A percentile compares a stretch with the other conserved stretches of the same genome.
Conservation (phyloP, 306 rosid species). For the Citrullus colocynthis region DNA sequence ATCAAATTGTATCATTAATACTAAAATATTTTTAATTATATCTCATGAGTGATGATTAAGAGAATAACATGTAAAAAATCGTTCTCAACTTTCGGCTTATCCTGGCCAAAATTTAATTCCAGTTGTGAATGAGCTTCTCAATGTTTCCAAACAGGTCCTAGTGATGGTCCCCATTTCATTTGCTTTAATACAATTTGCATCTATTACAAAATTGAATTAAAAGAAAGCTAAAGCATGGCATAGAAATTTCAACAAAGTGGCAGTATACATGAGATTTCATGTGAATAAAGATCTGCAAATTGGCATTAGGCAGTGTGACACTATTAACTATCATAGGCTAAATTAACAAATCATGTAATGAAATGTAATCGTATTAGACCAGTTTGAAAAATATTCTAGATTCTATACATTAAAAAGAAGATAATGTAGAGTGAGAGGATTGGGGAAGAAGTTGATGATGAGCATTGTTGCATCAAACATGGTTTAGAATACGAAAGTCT, state of each 20-base stretch:
- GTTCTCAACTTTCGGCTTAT: background rate
- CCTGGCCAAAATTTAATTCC: background rate
- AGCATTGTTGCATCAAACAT: background rate
- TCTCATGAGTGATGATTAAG: background rate
- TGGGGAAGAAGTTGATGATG: background rate
- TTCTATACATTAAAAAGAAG: background rate
- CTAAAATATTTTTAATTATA: background rate
- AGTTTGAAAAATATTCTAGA: background rate
- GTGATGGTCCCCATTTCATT: background rate
- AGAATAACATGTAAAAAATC: background rate
- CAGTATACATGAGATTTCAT: background rate
- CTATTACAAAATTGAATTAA: background rate
- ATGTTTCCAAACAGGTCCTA: background rate
- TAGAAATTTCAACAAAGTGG: background rate
- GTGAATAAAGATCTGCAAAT: background rate
- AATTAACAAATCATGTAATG: background rate
- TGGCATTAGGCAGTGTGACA: background rate
- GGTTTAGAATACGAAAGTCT: background rate
- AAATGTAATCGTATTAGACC: background rate
- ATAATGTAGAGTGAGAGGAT: background rate
- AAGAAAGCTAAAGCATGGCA: background rate
- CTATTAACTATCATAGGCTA: too few species aligned
- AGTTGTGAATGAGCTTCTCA: background rate
- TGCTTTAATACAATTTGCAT: background rate
- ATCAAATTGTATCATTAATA: background rate